A percentile compares a stretch with the other conserved stretches of the same genome.
These are phyloP conservation scores for Rhodamnia rubescens DNA, from an alignment of 345 rosid genomes.

Conservation along the genomic window DNA sequence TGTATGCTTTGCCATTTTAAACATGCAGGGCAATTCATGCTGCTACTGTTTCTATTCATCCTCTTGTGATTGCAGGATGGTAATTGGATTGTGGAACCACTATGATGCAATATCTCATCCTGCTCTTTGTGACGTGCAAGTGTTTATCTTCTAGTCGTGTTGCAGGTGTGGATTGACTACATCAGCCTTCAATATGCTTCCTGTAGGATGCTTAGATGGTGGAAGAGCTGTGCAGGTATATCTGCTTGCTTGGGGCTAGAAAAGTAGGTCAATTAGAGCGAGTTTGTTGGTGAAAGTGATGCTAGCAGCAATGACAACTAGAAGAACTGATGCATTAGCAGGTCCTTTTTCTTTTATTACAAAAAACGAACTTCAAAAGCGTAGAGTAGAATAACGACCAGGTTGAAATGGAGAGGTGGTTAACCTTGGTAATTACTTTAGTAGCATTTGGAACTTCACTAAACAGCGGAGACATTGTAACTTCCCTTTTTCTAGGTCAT, in stretches of 20 bases:
- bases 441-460: background rate
- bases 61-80: slow-evolving; percentile 96
- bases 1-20: slow-evolving; percentile 2
- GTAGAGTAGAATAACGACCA: background rate
- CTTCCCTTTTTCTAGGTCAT: background rate
- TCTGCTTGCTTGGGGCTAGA: background rate
- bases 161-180: slow-evolving; percentile 95
- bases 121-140: background rate
- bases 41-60: slow-evolving; percentile 78
- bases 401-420: background rate
- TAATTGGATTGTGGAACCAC: slow-evolving; percentile 6
- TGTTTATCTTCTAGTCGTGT: slow-evolving; percentile 8
- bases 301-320: background rate
- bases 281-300: background rate
- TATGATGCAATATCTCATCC: background rate
- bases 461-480: background rate
- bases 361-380: background rate
- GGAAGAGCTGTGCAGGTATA: slow-evolving; percentile 94
- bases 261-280: background rate
- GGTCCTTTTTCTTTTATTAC: background rate
- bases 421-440: background rate
- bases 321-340: background rate
- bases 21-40: slow-evolving; percentile 79
- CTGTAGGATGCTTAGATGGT: slow-evolving; percentile 93
- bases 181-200: slow-evolving; percentile 91